Percentiles rank a stretch among this genome's conserved stretches.
Evolutionary conservation across 2,329 filamentous ascomycete genomes (phyloP).

Genomic region (Massarina eburnea): DNA sequence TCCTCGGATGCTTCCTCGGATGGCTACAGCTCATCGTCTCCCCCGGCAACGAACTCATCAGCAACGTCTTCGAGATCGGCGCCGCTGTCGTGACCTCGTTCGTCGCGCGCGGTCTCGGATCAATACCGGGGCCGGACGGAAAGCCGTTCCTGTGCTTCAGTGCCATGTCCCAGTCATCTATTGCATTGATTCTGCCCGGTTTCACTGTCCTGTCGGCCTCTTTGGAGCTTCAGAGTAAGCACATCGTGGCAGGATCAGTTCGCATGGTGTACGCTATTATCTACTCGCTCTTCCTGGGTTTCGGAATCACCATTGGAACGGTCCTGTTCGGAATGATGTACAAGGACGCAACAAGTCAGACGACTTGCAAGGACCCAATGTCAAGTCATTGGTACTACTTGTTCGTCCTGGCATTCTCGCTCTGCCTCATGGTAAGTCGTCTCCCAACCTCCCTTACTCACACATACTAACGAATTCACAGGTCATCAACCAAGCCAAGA

Average conservation of each 20-base stretch:
- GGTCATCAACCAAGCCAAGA: conserved; percentile 80
- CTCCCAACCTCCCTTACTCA: conserved; percentile 1
- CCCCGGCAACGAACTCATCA: conserved; percentile 71
- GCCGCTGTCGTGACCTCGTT: conserved; percentile 54
- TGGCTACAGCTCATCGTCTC: conserved; percentile 73
- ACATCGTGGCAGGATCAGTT: conserved; percentile 54
- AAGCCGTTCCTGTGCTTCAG: conserved; percentile 53
- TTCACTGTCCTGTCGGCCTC: conserved; percentile 55
- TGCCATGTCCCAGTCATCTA: conserved; percentile 53
- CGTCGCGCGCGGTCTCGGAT: conserved; percentile 52
- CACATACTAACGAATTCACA: background rate
- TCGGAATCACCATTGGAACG: conserved; percentile 54
- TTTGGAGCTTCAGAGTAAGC: conserved; percentile 51
- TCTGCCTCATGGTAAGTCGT: conserved; percentile 61
- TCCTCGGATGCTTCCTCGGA: conserved; percentile 74
- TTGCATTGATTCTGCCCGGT: conserved; percentile 54
- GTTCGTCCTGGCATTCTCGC: conserved; percentile 72
- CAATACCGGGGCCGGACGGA: conserved; percentile 42
- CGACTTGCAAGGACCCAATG: conserved; percentile 50
- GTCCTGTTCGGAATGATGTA: conserved; percentile 54
- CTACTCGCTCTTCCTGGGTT: conserved; percentile 55
- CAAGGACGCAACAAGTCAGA: conserved; percentile 48
- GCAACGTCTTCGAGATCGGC: conserved; percentile 54
- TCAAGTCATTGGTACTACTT: conserved; percentile 62
- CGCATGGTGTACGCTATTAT: conserved; percentile 58